Percentiles rank a stretch among this genome's conserved stretches.
Conservation (phyloP, 805 yeast genomes). For the Yarrowia sp. region DNA sequence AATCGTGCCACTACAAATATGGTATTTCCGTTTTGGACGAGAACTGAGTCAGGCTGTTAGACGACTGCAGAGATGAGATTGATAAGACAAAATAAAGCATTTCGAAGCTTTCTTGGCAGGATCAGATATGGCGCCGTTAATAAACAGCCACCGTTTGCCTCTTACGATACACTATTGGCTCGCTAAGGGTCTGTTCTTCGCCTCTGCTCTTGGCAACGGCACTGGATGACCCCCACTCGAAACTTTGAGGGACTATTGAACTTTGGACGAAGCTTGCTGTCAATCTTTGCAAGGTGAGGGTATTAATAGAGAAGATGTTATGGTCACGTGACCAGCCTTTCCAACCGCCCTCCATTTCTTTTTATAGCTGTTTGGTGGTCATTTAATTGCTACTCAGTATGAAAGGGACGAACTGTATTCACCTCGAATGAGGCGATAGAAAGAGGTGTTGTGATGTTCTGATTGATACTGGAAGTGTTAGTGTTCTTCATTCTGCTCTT, state of each 20-base stretch:
- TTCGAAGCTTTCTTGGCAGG: no score
- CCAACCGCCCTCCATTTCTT: no score
- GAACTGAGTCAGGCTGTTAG: no score
- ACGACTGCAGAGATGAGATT: no score
- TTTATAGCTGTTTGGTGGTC: no score
- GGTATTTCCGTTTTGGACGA: no score
- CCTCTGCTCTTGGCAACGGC: conserved; percentile 28
- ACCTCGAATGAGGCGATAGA: not conserved
- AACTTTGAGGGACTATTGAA: not conserved
- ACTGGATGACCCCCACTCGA: conserved; percentile 22
- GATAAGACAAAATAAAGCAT: no score
- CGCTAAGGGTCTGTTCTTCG: not conserved
- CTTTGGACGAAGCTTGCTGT: not conserved
- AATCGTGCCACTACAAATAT: not conserved
- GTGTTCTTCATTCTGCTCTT: no score
- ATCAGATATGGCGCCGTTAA: conserved; percentile 10
- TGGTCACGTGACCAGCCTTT: not conserved
- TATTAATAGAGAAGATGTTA: not conserved
- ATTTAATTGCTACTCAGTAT: no score
- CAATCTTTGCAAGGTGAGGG: not conserved
- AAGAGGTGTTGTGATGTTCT: no score
- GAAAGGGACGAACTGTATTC: not conserved
- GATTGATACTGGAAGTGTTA: no score
- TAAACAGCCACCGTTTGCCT: no score
- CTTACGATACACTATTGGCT: not conserved